Percentiles rank a stretch among this genome's conserved stretches.
Conservation (phyloP, 2,329 filamentous ascomycete species). For the Aureobasidium melanogenum region DNA sequence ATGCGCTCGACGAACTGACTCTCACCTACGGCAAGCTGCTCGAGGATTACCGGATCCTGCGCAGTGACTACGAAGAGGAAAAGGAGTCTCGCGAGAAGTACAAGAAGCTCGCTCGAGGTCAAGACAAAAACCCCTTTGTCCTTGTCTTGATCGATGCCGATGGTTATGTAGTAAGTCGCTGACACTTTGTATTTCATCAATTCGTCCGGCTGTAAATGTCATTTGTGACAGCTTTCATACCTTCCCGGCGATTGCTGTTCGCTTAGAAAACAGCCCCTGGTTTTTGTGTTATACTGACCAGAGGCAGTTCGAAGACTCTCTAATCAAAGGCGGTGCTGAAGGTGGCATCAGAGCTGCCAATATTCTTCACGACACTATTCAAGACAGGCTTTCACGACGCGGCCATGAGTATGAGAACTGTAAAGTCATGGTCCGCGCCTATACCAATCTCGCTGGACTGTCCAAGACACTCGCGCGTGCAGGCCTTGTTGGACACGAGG, state of each 20-base stretch:
- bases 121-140: constrained; percentile 49
- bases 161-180: constrained; percentile 34
- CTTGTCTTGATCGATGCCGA: constrained; percentile 56
- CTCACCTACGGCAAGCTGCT: constrained; percentile 38
- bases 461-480: constrained; percentile 38
- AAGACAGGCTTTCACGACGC: constrained; percentile 37
- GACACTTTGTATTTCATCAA: not conserved
- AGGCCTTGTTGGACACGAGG: constrained; percentile 45
- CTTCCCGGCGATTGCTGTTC: not conserved
- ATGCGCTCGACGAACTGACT: constrained; percentile 26
- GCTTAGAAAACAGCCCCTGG: not conserved
- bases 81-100: constrained; percentile 46
- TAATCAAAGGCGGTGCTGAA: constrained; percentile 28
- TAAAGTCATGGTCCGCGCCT: constrained; percentile 41
- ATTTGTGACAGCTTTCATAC: constrained; percentile 16
- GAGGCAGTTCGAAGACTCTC: constrained; percentile 22
- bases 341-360: constrained; percentile 50
- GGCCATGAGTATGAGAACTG: constrained; percentile 41
- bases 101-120: constrained; percentile 40
- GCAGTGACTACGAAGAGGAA: constrained; percentile 50
- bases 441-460: constrained; percentile 38
- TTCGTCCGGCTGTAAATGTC: not conserved
- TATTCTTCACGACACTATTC: constrained; percentile 43
- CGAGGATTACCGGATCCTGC: constrained; percentile 46
- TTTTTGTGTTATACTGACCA: not conserved